phyloP scores from a whole-genome alignment of 768 basidiomycete genomes.

The Pluteus cervinus region DNA sequence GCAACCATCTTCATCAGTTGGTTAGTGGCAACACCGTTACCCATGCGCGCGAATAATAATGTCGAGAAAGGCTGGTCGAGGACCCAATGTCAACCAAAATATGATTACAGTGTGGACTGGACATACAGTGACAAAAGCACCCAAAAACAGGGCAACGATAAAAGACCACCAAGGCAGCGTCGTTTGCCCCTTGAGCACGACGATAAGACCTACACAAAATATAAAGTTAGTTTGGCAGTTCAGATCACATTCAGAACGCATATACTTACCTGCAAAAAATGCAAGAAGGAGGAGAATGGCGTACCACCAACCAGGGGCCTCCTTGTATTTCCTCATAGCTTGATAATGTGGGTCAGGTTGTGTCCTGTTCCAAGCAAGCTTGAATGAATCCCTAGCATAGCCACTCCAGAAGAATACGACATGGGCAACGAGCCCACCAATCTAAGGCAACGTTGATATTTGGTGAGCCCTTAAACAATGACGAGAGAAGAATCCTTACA shows the following conservation, averaged over 20 bases:
- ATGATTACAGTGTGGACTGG: neutral
- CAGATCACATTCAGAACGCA: neutral
- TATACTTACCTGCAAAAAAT: constrained; percentile 45
- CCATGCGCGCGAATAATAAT: constrained; percentile 47
- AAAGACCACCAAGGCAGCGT: constrained; percentile 60
- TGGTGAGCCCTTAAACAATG: neutral
- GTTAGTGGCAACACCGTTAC: constrained; percentile 52
- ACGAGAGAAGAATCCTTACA: too few species aligned
- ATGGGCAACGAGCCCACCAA: constrained; percentile 55
- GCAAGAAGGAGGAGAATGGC: constrained; percentile 36
- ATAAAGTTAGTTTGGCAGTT: neutral
- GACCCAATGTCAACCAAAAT: neutral
- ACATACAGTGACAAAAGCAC: constrained; percentile 35
- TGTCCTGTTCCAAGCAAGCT: constrained; percentile 33
- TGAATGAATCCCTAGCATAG: constrained; percentile 43
- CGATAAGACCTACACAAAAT: constrained; percentile 40
- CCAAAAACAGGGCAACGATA: constrained; percentile 47
- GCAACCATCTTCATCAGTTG: constrained; percentile 63
- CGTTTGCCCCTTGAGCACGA: constrained; percentile 50
- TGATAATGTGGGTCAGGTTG: constrained; percentile 55
- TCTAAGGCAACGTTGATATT: constrained; percentile 30
- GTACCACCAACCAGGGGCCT: constrained; percentile 61
- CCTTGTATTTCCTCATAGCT: constrained; percentile 53
- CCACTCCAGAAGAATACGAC: constrained; percentile 53
- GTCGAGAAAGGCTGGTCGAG: constrained; percentile 44